Evolutionary conservation across 176 grass and related monocot species (phyloP).

Genomic region (Bromus sterilis): DNA sequence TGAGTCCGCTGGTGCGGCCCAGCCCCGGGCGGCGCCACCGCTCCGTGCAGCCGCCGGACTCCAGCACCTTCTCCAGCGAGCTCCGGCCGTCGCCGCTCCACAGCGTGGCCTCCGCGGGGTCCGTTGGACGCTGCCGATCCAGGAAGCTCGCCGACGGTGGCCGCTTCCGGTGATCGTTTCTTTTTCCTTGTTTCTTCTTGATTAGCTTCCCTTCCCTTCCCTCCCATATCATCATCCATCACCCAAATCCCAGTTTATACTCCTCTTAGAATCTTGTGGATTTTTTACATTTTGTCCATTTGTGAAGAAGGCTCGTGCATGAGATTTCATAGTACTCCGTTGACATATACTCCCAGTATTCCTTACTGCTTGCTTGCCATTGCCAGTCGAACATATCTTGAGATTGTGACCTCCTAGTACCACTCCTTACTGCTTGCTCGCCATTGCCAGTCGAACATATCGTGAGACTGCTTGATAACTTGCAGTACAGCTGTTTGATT

Average conservation of each 20-base stretch:
- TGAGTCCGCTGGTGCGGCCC: constrained; percentile 84
- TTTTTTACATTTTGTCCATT: constrained; percentile 14
- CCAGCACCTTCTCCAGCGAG: constrained; percentile 39
- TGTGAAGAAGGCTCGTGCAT: constrained; percentile 25
- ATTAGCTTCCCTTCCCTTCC: background rate
- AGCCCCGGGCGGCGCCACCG: constrained; percentile 46
- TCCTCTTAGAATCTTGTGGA: background rate
- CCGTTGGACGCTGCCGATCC: constrained; percentile 61
- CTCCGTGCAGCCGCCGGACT: constrained; percentile 29
- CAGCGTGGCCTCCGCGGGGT: constrained; percentile 12
- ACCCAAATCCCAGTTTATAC: constrained; percentile 2
- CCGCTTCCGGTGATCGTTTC: constrained; percentile 57
- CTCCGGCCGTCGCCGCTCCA: constrained; percentile 61
- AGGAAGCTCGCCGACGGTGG: constrained; percentile 60
- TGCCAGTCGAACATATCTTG: constrained; percentile 23
- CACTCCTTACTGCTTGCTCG: background rate
- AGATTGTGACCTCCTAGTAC: background rate
- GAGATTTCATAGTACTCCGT: constrained; percentile 23
- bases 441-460: constrained; percentile 14
- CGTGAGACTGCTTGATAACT: constrained; percentile 15
- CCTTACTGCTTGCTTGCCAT: background rate
- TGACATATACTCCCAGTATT: constrained; percentile 19
- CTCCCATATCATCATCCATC: background rate
- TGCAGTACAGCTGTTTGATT: too few relatives aligned
- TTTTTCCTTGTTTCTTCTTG: background rate